A percentile compares a stretch with the other conserved stretches of the same genome.
These are phyloP conservation scores for Fomitopsis pinicola DNA, from an alignment of 1,284 basidiomycete genomes.

Conservation along the genomic window DNA sequence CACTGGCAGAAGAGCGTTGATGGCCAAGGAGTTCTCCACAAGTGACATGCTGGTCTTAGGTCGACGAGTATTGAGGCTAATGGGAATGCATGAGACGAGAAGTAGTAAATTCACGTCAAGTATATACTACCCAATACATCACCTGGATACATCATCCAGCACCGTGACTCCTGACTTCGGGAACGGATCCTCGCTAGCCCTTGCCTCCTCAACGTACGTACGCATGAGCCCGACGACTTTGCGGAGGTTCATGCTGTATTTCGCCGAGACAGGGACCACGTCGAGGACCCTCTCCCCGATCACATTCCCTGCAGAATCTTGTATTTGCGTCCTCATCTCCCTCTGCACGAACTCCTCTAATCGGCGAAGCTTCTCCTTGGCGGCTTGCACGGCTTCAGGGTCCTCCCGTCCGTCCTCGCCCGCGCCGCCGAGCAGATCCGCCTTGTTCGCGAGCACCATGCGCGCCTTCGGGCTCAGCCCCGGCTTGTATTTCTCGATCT, in stretches of 20 bases:
- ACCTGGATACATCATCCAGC: neutral
- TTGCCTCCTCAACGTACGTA: slow-evolving; percentile 60
- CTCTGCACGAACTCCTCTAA: slow-evolving; percentile 52
- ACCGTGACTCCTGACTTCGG: neutral
- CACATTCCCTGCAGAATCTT: slow-evolving; percentile 27
- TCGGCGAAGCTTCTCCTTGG: slow-evolving; percentile 50
- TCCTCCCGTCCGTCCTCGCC: slow-evolving; percentile 27
- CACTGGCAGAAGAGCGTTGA: too few relatives aligned
- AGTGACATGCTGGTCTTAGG: too few relatives aligned
- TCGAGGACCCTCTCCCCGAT: slow-evolving; percentile 39
- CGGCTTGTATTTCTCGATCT: slow-evolving; percentile 82
- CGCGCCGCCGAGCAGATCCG: slow-evolving; percentile 67
- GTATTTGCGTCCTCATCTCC: slow-evolving; percentile 36
- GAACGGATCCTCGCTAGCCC: slow-evolving; percentile 4
- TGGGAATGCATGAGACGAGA: neutral
- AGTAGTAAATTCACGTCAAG: too few relatives aligned
- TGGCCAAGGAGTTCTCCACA: too few relatives aligned
- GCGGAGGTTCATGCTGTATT: slow-evolving; percentile 74
- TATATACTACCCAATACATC: neutral
- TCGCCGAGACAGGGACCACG: slow-evolving; percentile 77
- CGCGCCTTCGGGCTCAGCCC: slow-evolving; percentile 76
- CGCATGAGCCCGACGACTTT: slow-evolving; percentile 64
- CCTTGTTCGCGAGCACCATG: slow-evolving; percentile 93
- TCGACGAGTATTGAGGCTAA: too few relatives aligned
- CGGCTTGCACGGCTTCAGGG: slow-evolving; percentile 43